A percentile compares a stretch with the other conserved stretches of the same genome.
Evolutionary conservation across 768 basidiomycete genomes (phyloP).

Genomic region (Gymnopilus junonius): DNA sequence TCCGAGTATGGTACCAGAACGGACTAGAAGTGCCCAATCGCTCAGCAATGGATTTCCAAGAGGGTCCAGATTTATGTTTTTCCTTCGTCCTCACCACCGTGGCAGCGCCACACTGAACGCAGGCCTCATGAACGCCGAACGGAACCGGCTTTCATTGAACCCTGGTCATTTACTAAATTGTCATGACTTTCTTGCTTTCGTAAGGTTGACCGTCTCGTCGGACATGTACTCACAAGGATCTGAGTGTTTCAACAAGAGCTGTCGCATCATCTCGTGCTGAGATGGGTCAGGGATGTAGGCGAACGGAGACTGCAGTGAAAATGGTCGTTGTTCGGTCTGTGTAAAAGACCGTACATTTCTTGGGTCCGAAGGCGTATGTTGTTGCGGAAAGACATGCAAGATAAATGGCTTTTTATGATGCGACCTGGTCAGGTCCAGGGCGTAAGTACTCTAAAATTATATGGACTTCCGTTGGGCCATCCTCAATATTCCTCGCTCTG

Average conservation of each 20-base stretch:
- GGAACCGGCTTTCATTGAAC: conserved; percentile 9
- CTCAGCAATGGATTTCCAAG: neutral
- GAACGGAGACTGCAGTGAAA: neutral
- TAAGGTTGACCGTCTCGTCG: neutral
- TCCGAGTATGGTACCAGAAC: neutral
- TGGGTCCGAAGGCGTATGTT: neutral
- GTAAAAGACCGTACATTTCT: neutral
- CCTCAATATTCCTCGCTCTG: neutral
- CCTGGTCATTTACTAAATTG: neutral
- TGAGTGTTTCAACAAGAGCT: neutral
- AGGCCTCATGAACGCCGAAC: conserved; percentile 6
- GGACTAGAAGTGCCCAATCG: neutral
- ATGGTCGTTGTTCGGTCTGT: neutral
- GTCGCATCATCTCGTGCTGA: neutral
- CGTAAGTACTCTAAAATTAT: too few relatives aligned
- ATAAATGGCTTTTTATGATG: too few relatives aligned
- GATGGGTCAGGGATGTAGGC: neutral
- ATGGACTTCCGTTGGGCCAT: too few relatives aligned
- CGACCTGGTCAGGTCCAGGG: too few relatives aligned
- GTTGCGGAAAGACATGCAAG: neutral
- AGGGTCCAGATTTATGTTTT: neutral
- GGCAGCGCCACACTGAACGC: neutral
- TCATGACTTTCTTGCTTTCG: neutral
- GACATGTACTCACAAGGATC: neutral
- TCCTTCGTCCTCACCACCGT: neutral